phyloP scores from a whole-genome alignment of 2,329 filamentous ascomycete species.

The Hymenoscyphus occultus region DNA sequence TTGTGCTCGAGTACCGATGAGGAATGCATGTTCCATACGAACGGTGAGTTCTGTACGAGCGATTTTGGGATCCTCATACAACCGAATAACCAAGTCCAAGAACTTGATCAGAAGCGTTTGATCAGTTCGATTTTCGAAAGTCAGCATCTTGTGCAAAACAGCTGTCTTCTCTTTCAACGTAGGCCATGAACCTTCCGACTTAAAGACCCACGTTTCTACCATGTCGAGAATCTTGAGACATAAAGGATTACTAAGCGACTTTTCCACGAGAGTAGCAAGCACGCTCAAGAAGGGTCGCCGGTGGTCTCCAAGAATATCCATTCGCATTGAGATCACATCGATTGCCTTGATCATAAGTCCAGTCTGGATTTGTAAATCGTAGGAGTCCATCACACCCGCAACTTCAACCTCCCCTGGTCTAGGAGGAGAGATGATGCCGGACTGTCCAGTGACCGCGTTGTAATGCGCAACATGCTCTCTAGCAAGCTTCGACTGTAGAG shows the following conservation, averaged over 20 bases:
- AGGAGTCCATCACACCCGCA: conserved; percentile 60
- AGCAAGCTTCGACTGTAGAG: conserved; percentile 84
- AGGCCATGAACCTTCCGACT: conserved; percentile 90
- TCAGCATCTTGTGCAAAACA: conserved; percentile 97
- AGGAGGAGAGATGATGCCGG: conserved; percentile 37
- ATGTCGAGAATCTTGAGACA: conserved; percentile 92
- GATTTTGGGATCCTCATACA: conserved; percentile 97
- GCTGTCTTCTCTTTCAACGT: conserved; percentile 99
- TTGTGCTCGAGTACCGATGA: conserved; percentile 88
- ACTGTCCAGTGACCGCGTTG: conserved; percentile 53
- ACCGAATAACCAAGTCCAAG: conserved; percentile 90
- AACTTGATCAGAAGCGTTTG: conserved; percentile 87
- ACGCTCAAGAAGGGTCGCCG: conserved; percentile 92
- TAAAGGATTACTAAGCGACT: conserved; percentile 80
- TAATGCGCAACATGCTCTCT: conserved; percentile 88
- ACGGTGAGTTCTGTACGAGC: conserved; percentile 94
- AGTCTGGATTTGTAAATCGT: conserved; percentile 85
- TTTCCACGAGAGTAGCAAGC: conserved; percentile 89
- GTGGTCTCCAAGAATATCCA: conserved; percentile 89
- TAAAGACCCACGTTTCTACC: conserved; percentile 95
- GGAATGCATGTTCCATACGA: conserved; percentile 94
- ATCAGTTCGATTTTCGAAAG: conserved; percentile 84
- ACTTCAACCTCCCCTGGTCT: conserved; percentile 48
- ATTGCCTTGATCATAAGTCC: conserved; percentile 93
- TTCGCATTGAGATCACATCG: conserved; percentile 84